Base-by-base conservation (phyloP, 495 filamentous ascomycete genomes). In the Podospora comata region DNA sequence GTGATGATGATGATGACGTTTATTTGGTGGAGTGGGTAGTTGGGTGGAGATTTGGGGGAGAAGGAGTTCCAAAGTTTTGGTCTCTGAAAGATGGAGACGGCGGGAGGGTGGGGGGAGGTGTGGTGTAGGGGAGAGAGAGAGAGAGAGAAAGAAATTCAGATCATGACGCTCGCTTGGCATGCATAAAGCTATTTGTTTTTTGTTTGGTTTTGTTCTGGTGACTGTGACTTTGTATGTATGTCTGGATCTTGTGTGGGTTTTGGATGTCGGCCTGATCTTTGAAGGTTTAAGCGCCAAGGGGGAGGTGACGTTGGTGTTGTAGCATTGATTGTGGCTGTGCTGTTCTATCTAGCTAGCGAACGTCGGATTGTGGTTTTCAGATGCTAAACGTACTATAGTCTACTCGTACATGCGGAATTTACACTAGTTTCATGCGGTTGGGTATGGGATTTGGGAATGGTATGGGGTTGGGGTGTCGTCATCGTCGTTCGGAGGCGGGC, bases 161-260 rank as follows among this genome's bases (percentile, higher is more conserved):
- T 71, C 68, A 69, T 30, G 57, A 69, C 71, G 67, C 71, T 73
- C 71, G 71, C 71, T 73, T 67, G 70, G 84, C 87, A 73, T 86
- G 68, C 68, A 58, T 48, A 48, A 48, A 48, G 9, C 39, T 6
- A 6, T 13, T 9, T 16, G n/a, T 13, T 9, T 48, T 11, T 48
- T 48, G 39, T 5, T 48, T 32, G 4, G 9, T 48, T 48, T 48
- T 48, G 39, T 48, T 48, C 15, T 48, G 39, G 39, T 48, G 39
- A 48, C 39, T 48, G 9, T 48, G 23, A 23, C 23, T 23, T 23
- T 23, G 23, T 23, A 23, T 23, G 23, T 23, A 23, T 23, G 39
- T 16, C 15, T 48, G 39, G 39, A 48, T 9, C 39, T 48, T 48
- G 39, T 48, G 39, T 48, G 39, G 7, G 1, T 48, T 5, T 32